Evolutionary conservation across 306 rosid species (phyloP).

Genomic region (Lablab purpureus): DNA sequence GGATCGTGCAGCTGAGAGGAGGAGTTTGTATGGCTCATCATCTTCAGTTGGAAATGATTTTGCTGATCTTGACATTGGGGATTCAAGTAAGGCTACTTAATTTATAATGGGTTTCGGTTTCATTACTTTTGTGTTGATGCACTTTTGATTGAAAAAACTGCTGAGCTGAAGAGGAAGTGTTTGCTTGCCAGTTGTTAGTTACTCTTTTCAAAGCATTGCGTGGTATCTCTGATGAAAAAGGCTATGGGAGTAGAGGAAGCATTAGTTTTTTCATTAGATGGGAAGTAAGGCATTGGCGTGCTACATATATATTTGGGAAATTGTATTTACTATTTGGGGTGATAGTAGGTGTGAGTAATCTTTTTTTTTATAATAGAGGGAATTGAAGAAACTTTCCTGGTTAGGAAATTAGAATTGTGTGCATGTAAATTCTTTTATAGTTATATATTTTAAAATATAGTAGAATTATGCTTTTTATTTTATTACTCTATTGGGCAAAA

Average conservation of each 20-base stretch:
- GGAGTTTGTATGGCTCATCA: conserved; percentile 92
- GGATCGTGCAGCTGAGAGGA: conserved; percentile 98
- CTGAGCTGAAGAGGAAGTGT: conserved; percentile 28
- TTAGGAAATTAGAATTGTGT: conserved; percentile 25
- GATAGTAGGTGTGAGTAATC: not conserved
- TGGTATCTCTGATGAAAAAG: conserved; percentile 38
- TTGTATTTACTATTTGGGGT: not conserved
- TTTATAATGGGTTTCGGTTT: conserved; percentile 32
- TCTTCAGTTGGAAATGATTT: conserved; percentile 66
- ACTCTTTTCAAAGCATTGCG: conserved; percentile 20
- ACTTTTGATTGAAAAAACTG: conserved; percentile 26
- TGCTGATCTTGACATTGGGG: conserved; percentile 69
- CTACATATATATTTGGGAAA: not conserved
- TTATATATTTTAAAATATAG: not conserved
- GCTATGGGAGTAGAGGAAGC: conserved; percentile 27
- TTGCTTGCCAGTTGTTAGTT: conserved; percentile 32
- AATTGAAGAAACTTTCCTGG: conserved; percentile 10
- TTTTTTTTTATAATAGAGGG: not conserved
- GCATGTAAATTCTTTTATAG: not conserved
- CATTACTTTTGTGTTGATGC: conserved; percentile 41
- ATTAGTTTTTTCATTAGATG: conserved; percentile 33
- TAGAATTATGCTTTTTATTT: not conserved
- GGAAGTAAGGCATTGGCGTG: not conserved
- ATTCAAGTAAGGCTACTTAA: conserved; percentile 78
- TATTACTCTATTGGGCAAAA: not conserved